Percentiles rank a stretch among this genome's conserved stretches.
These are phyloP conservation scores for Phanerodontia chrysosporium DNA, from an alignment of 768 basidiomycete species.

Conservation along the genomic window DNA sequence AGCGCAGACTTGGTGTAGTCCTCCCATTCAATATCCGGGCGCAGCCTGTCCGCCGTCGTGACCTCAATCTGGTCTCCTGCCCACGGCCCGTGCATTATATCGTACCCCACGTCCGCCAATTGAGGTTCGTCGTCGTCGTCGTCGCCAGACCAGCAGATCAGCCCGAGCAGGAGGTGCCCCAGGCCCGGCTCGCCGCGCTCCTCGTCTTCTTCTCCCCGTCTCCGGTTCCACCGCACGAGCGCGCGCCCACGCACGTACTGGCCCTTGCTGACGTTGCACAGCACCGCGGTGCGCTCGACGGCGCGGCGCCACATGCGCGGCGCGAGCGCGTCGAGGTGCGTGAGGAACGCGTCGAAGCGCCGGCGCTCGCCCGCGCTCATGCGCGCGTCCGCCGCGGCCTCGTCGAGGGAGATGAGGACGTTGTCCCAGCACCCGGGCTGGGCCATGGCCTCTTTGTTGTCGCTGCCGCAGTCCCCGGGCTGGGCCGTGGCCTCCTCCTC, in stretches of 20 bases:
- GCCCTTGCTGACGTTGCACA: slow-evolving; percentile 2
- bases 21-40: neutral
- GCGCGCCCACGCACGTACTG: slow-evolving; percentile 5
- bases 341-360: neutral
- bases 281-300: neutral
- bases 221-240: no score
- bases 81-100: slow-evolving; percentile 1
- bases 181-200: neutral
- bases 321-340: neutral
- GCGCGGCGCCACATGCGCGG: neutral
- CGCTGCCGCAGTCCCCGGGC: no score
- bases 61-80: slow-evolving; percentile 2
- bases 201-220: neutral
- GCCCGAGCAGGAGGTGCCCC: neutral
- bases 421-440: neutral
- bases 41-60: neutral
- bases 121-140: neutral
- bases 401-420: neutral
- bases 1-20: neutral
- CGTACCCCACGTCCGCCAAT: neutral
- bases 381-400: neutral
- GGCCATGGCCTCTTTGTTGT: no score
- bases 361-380: neutral
- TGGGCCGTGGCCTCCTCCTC: no score
- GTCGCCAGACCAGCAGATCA: slow-evolving; percentile 8